Conservation (phyloP, 257 asterid genomes). For the Schizonepeta tenuifolia region DNA sequence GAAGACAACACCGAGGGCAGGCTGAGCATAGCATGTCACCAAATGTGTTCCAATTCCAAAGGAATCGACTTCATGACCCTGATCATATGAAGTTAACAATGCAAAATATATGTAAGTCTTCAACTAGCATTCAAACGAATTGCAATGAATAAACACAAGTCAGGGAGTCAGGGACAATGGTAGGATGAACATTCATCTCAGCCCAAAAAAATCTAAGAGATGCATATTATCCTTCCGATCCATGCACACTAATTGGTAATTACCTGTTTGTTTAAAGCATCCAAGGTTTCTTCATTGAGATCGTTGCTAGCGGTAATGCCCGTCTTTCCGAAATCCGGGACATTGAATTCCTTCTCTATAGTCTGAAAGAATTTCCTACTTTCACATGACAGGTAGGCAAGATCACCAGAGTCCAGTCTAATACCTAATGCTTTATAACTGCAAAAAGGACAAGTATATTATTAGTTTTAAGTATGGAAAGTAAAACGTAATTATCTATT, state of each 20-base stretch:
- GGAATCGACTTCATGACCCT: slow-evolving; percentile 97
- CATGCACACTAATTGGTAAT: slow-evolving; percentile 7
- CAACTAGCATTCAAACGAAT: slow-evolving; percentile 12
- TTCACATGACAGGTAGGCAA: slow-evolving; percentile 88
- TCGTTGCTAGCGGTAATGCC: slow-evolving; percentile 93
- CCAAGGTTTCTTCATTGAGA: slow-evolving; percentile 95
- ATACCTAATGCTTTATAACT: slow-evolving; percentile 90
- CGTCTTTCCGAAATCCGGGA: slow-evolving; percentile 69
- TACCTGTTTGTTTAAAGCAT: slow-evolving; percentile 97
- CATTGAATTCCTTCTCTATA: slow-evolving; percentile 77
- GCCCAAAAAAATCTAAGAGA: background rate
- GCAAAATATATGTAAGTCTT: slow-evolving; percentile 20
- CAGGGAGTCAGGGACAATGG: background rate
- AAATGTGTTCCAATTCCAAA: slow-evolving; percentile 96
- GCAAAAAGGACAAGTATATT: slow-evolving; percentile 33
- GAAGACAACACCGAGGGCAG: slow-evolving; percentile 96
- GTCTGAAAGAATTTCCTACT: slow-evolving; percentile 68
- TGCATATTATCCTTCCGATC: background rate
- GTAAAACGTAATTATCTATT: slow-evolving; percentile 11
- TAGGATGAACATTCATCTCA: slow-evolving; percentile 5
- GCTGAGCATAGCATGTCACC: slow-evolving; percentile 98
- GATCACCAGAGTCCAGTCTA: slow-evolving; percentile 98
- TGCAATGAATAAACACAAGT: slow-evolving; percentile 6
- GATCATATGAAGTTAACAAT: slow-evolving; percentile 34
- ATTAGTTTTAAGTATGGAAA: slow-evolving; percentile 3